A percentile compares a stretch with the other conserved stretches of the same genome.
Conservation (phyloP, 2,329 filamentous ascomycete species). For the Decorospora gaudefroyi region DNA sequence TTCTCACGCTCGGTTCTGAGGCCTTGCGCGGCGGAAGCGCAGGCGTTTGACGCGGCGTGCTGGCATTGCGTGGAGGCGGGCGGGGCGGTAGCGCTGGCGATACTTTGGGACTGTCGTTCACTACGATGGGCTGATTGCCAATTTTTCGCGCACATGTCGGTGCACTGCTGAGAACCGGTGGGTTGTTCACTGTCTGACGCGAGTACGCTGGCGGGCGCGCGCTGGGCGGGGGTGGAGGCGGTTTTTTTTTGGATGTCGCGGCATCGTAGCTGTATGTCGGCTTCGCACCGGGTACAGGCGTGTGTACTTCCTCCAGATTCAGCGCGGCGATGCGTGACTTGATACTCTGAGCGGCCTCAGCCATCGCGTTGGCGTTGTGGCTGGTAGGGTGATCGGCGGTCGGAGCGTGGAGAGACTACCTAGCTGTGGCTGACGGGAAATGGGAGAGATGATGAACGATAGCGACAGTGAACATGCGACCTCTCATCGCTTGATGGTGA, state of each 20-base stretch:
- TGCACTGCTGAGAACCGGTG: conserved; percentile 46
- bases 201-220: conserved; percentile 40
- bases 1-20: conserved; percentile 46
- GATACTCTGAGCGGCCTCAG: conserved; percentile 45
- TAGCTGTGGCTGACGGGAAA: conserved; percentile 15
- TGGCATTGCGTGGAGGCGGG: conserved; percentile 56
- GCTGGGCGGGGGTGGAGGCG: conserved; percentile 47
- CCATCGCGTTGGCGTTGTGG: conserved; percentile 34
- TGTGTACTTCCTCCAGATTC: conserved; percentile 53
- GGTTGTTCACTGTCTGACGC: conserved; percentile 49
- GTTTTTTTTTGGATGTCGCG: conserved; percentile 42
- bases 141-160: conserved; percentile 39
- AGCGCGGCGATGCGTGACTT: conserved; percentile 55
- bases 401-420: conserved; percentile 9
- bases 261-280: conserved; percentile 46
- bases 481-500: conserved; percentile 6
- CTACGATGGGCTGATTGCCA: conserved; percentile 48
- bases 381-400: conserved; percentile 15
- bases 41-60: conserved; percentile 47
- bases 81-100: conserved; percentile 44
- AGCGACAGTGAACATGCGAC: conserved; percentile 1
- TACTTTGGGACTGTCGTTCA: conserved; percentile 24
- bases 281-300: conserved; percentile 41
- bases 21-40: conserved; percentile 52
- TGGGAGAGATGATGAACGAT: conserved; percentile 8